A percentile compares a stretch with the other conserved stretches of the same genome.
These are phyloP conservation scores for Tuber brumale DNA, from an alignment of 495 filamentous ascomycete species.

Conservation along the genomic window DNA sequence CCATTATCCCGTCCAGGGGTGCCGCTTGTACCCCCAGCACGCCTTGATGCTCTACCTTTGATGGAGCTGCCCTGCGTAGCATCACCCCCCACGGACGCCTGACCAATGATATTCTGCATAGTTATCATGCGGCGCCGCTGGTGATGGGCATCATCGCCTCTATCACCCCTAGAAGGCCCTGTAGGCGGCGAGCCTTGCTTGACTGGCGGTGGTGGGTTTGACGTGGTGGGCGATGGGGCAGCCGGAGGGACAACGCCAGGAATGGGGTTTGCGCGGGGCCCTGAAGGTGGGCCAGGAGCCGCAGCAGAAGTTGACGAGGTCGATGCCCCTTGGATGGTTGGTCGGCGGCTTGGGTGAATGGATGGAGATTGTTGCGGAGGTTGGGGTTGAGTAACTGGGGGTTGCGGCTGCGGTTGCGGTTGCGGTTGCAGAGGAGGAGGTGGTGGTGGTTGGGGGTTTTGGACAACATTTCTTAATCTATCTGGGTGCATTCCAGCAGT, in stretches of 20 bases:
- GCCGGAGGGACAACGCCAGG: background rate
- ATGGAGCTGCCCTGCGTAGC: constrained; percentile 29
- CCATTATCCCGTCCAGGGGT: constrained; percentile 20
- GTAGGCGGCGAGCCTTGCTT: constrained; percentile 34
- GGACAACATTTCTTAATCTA: constrained; percentile 44
- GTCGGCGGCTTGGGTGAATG: constrained; percentile 31
- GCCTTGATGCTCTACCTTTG: constrained; percentile 30
- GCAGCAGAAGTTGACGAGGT: background rate
- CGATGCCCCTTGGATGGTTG: constrained; percentile 28
- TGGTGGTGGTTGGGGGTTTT: constrained; percentile 33
- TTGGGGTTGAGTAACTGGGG: constrained; percentile 35
- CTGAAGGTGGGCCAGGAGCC: constrained; percentile 19
- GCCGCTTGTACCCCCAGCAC: constrained; percentile 17
- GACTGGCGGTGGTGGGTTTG: constrained; percentile 4
- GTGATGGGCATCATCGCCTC: constrained; percentile 34
- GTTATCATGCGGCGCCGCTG: constrained; percentile 38
- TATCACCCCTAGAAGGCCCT: constrained; percentile 29
- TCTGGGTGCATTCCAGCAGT: constrained; percentile 50
- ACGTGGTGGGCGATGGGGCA: constrained; percentile 2
- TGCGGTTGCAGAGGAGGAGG: too few species aligned
- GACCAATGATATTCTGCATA: constrained; percentile 35
- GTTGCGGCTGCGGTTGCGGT: constrained; percentile 31
- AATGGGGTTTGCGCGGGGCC: constrained; percentile 16
- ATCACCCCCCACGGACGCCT: constrained; percentile 23
- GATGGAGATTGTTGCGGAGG: constrained; percentile 13